A percentile compares a stretch with the other conserved stretches of the same genome.
These are phyloP conservation scores for Ascochyta rabiei DNA, from an alignment of 2,329 filamentous ascomycete species.

Conservation along the genomic window DNA sequence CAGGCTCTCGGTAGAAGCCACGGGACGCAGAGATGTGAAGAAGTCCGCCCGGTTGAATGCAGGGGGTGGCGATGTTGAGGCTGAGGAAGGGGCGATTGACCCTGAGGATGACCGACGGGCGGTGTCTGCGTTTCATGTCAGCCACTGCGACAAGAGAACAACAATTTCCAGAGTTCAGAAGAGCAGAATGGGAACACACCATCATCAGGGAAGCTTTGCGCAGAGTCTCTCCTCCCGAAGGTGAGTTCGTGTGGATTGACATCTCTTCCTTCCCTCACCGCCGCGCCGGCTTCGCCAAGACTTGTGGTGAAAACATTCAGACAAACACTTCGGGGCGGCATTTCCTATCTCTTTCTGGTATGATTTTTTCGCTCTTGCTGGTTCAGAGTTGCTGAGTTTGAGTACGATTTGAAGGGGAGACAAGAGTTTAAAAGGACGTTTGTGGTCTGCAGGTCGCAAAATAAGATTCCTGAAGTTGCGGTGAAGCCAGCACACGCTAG, in stretches of 20 bases:
- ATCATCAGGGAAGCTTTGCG: conserved; percentile 31
- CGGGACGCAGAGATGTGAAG: conserved; percentile 31
- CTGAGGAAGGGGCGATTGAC: conserved; percentile 26
- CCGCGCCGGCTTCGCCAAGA: conserved; percentile 35
- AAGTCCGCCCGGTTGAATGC: conserved; percentile 33
- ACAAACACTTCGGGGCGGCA: conserved; percentile 46
- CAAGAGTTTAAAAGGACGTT: conserved; percentile 35
- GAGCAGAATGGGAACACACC: conserved; percentile 17
- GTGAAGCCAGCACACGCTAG: conserved; percentile 47
- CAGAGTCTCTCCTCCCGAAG: conserved; percentile 38
- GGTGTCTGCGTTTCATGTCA: conserved; percentile 23
- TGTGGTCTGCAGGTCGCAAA: conserved; percentile 28
- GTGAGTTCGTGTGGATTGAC: conserved; percentile 15
- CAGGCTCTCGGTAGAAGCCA: conserved; percentile 33
- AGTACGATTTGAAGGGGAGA: conserved; percentile 19
- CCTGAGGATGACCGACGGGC: conserved; percentile 29
- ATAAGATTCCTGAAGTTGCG: conserved; percentile 44
- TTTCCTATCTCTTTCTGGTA: conserved; percentile 26
- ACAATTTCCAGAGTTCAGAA: neutral
- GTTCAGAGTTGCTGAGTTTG: conserved; percentile 13
- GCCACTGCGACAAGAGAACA: conserved; percentile 1
- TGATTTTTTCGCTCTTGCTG: conserved; percentile 20
- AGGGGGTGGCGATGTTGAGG: conserved; percentile 25
- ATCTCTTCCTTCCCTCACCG: conserved; percentile 35
- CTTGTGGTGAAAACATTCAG: conserved; percentile 46